Base-by-base conservation (phyloP, 75 land plant genomes). In the Picea glauca region DNA sequence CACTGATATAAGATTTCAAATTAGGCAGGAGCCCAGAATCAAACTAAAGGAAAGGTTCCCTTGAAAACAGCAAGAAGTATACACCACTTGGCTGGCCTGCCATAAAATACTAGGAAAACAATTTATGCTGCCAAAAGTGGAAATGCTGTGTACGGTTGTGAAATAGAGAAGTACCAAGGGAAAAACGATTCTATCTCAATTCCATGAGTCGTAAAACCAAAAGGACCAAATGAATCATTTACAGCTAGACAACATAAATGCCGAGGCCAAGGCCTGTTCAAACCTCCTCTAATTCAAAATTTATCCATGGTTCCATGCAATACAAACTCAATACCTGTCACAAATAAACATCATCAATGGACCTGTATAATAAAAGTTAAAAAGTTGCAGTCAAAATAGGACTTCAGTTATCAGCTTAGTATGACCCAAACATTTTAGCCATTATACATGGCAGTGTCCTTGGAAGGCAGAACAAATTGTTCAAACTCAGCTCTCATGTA, bases 401-500 rank as follows among this genome's bases (percentile, higher is more conserved):
- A 40, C 18, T 70, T 70, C 74, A 43, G 43, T 20, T 43, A 43
- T 70, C 74, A 70, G 26, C 74, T 70, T 20, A 43, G 74, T 40
- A 70, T 70, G 50, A n/a, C 50, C 74, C 11, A 70, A 43, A 70
- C 26, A 70, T 40, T 70, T 43, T 70, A 43, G 46, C 74, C 74
- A 9, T 8, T 64, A 43, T 70, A 35, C 40, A 70, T 35, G 23
- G n/a, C 74, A 70, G 43, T 46, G 43, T 70, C 74, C 74, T 70
- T 40, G 56, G 74, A 46, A 70, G 35, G n/a, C 21, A 70, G 43
- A 70, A 70, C n/a, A 46, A 70, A 70, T 21, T 40, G 50, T 70
- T 70, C 74, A 70, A 70, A 70, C 74, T 70, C 74, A 70, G 74
- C 74, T 70, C 50, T 70, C 74, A 43, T 70, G 74, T 70, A 70